phyloP scores from a whole-genome alignment of 2,329 filamentous ascomycete species.

The Biscogniauxia sp. region DNA sequence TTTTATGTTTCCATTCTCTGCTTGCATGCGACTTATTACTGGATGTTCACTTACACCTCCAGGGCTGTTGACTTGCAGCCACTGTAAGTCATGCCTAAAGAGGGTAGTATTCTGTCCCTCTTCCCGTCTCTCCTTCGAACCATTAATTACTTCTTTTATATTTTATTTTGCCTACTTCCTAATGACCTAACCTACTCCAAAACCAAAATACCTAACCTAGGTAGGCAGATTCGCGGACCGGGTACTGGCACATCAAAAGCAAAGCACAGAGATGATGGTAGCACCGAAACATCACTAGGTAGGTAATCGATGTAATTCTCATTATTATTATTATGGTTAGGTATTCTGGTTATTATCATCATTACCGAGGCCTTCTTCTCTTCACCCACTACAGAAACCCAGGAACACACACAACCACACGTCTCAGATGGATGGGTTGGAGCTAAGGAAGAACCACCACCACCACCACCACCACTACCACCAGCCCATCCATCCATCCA shows the following conservation, averaged over 20 bases:
- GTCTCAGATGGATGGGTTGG: background rate
- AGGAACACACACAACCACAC: background rate
- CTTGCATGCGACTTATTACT: background rate
- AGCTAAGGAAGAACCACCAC: background rate
- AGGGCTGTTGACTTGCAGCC: background rate
- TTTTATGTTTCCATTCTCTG: background rate
- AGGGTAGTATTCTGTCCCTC: background rate
- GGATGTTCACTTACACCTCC: background rate
- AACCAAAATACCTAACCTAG: background rate
- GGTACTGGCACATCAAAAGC: background rate
- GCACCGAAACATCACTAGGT: background rate
- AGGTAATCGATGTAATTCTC: no score
- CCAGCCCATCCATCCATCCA: background rate
- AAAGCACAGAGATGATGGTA: background rate
- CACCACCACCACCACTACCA: no score
- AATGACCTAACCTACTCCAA: background rate
- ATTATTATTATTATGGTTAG: no score
- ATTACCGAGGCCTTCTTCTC: background rate
- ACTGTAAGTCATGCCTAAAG: background rate
- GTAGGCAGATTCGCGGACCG: background rate
- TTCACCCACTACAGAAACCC: background rate
- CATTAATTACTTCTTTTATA: background rate
- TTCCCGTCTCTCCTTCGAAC: background rate
- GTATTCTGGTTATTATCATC: no score
- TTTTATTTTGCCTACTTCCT: background rate